Percentiles rank a stretch among this genome's conserved stretches.
These are phyloP conservation scores for Allium fistulosum DNA, from an alignment of 106 monocot genomes.

Conservation along the genomic window DNA sequence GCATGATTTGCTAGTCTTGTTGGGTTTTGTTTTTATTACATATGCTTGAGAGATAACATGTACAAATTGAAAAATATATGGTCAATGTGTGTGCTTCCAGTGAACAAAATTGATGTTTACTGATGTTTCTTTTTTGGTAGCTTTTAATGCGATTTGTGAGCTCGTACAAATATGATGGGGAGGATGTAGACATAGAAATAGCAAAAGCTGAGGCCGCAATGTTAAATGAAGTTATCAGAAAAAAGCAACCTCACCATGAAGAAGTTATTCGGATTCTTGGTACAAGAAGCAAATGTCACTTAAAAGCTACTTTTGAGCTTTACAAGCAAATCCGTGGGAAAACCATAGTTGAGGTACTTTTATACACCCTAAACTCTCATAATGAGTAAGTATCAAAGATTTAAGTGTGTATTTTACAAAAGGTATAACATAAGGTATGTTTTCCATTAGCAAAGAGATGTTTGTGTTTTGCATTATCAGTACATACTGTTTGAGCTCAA, in stretches of 20 bases:
- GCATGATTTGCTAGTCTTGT: no score
- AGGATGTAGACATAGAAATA: conserved; percentile 28
- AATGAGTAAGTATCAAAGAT: no score
- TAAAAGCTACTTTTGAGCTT: conserved; percentile 34
- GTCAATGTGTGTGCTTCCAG: no score
- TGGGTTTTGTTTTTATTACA: no score
- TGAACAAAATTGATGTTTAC: no score
- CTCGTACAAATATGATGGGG: conserved; percentile 41
- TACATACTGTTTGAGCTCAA: not conserved
- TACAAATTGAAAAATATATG: no score
- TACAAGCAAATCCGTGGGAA: conserved; percentile 49
- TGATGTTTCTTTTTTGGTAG: conserved; percentile 16
- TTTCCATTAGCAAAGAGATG: no score
- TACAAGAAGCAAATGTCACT: conserved; percentile 53
- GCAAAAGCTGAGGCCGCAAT: conserved; percentile 34
- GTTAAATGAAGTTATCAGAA: conserved; percentile 34
- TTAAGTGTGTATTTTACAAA: no score
- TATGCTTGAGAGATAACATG: no score
- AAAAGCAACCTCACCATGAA: conserved; percentile 19
- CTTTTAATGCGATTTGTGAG: conserved; percentile 46
- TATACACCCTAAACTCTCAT: no score
- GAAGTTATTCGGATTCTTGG: conserved; percentile 41
- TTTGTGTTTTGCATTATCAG: not conserved
- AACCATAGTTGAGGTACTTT: conserved; percentile 40
- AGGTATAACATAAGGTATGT: no score